Evolutionary conservation across 106 monocot species (phyloP).

Genomic region (Dactylorhiza incarnata): DNA sequence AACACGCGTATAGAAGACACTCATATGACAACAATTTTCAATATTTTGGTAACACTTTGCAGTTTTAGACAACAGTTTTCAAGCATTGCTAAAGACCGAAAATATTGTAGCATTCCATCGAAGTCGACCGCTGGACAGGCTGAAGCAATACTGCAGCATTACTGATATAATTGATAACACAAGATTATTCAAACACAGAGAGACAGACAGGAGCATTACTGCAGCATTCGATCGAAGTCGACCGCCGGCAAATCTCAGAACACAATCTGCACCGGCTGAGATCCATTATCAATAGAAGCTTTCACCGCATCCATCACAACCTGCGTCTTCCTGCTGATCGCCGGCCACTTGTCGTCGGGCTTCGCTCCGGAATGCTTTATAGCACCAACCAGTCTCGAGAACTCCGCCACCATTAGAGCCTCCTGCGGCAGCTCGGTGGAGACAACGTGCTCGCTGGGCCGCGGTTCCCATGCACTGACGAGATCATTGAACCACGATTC

Average conservation of each 20-base stretch:
- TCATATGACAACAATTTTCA: no score
- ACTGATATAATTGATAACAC: no score
- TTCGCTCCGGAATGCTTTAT: constrained; percentile 21
- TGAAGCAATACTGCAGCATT: no score
- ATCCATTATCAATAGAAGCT: constrained; percentile 15
- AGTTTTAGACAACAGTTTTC: no score
- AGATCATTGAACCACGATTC: constrained; percentile 39
- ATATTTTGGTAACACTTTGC: no score
- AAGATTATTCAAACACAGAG: background rate
- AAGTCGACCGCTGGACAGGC: no score
- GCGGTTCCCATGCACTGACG: constrained; percentile 31
- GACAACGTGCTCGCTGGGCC: constrained; percentile 48
- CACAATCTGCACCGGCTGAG: constrained; percentile 8
- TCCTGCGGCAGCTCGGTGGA: constrained; percentile 59
- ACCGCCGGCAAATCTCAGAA: background rate
- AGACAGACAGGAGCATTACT: no score
- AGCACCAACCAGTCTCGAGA: constrained; percentile 41
- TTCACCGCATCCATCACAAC: constrained; percentile 21
- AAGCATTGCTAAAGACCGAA: no score
- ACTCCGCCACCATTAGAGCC: constrained; percentile 67
- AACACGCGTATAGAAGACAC: no score
- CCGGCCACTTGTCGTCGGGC: constrained; percentile 16
- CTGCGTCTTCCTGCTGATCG: constrained; percentile 21
- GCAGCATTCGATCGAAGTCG: no score
- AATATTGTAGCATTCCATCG: no score